phyloP scores from a whole-genome alignment of 169 alveolate species.

The Plasmodium reichenowi region DNA sequence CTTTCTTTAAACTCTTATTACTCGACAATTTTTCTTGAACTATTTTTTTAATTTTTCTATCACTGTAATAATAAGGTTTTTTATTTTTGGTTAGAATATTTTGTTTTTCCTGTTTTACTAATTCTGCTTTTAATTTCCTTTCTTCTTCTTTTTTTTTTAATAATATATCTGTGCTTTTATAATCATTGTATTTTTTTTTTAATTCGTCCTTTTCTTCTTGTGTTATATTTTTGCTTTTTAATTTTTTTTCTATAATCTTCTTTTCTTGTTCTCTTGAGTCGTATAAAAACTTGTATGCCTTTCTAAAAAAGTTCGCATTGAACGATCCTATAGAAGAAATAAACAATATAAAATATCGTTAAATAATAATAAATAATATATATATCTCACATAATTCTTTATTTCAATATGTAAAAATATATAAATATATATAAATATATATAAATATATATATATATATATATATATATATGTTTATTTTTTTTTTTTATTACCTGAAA shows the following conservation, averaged over 20 bases:
- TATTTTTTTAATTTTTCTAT: constrained; percentile 49
- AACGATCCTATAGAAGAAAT: constrained; percentile 23
- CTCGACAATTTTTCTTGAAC: constrained; percentile 30
- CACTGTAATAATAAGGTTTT: constrained; percentile 55
- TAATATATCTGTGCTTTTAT: constrained; percentile 22
- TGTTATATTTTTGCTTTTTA: constrained; percentile 42
- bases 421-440: background rate
- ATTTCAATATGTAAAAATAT: background rate
- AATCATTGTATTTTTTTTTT: constrained; percentile 35
- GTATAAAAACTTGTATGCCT: constrained; percentile 48
- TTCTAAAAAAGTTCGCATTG: constrained; percentile 53
- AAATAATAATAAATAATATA: background rate
- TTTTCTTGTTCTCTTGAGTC: constrained; percentile 60
- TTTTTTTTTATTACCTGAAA: constrained; percentile 27
- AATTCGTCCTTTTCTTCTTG: constrained; percentile 33
- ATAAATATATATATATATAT: background rate
- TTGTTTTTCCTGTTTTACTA: constrained; percentile 40
- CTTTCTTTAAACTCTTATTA: constrained; percentile 29
- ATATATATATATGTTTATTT: background rate
- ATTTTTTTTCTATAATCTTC: constrained; percentile 23
- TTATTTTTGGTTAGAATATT: constrained; percentile 43
- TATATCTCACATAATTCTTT: background rate
- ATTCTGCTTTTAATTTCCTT: constrained; percentile 38
- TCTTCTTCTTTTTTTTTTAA: constrained; percentile 59
- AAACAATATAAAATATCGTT: background rate